These are phyloP conservation scores for Aspergillus novofumigatus DNA, from an alignment of 2,329 filamentous ascomycete species.

Conservation along the genomic window DNA sequence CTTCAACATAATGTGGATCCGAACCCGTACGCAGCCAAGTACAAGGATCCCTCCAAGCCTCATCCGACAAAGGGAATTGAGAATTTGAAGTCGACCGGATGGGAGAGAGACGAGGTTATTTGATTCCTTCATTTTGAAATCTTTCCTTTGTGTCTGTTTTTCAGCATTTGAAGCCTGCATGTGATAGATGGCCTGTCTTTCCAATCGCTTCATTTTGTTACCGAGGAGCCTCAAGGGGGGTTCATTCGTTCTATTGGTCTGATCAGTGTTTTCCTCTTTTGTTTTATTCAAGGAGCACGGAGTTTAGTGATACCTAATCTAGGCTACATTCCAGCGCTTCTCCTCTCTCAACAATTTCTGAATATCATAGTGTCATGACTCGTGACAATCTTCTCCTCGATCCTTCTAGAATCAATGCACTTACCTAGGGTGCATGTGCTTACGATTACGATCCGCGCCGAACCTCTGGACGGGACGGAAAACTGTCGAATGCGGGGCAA, in stretches of 20 bases:
- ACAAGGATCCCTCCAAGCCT: conserved; percentile 62
- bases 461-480: not conserved
- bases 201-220: not conserved
- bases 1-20: conserved; percentile 80
- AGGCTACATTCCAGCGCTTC: not conserved
- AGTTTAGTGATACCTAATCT: not conserved
- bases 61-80: conserved; percentile 68
- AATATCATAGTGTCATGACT: not conserved
- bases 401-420: not conserved
- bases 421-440: not conserved
- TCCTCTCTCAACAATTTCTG: not conserved
- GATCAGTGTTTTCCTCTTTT: not conserved
- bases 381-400: not conserved
- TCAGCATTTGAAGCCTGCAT: not conserved
- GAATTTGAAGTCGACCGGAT: conserved; percentile 66
- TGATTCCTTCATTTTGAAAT: conserved; percentile 17
- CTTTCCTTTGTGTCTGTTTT: not conserved
- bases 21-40: conserved; percentile 84
- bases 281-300: not conserved
- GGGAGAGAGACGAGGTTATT: conserved; percentile 78
- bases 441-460: not conserved
- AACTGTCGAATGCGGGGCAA: conserved; percentile 16
- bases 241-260: not conserved
- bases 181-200: not conserved
- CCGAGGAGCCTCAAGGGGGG: not conserved